These are phyloP conservation scores for Lecanicillium sp. DNA, from an alignment of 2,329 filamentous ascomycete genomes.

Conservation along the genomic window DNA sequence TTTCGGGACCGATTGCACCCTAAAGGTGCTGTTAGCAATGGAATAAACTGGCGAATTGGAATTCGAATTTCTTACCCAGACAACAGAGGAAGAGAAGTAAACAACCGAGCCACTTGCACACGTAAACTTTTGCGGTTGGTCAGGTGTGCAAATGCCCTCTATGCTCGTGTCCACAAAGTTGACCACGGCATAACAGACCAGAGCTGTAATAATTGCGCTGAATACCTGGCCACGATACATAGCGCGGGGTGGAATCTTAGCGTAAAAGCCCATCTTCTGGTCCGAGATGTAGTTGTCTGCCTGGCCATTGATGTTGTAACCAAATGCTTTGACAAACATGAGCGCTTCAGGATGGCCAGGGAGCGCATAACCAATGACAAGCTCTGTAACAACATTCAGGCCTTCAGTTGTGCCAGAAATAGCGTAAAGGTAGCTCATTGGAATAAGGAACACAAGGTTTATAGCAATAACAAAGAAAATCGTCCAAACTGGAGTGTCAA, in stretches of 20 bases:
- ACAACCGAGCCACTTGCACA: conserved; percentile 21
- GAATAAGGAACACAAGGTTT: conserved; percentile 30
- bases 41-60: background rate
- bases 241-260: conserved; percentile 22
- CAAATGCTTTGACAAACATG: conserved; percentile 53
- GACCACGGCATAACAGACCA: conserved; percentile 33
- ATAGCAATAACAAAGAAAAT: conserved; percentile 24
- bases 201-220: conserved; percentile 27
- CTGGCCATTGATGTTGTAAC: conserved; percentile 33
- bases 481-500: conserved; percentile 20
- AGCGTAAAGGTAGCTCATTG: conserved; percentile 30
- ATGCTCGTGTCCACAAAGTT: conserved; percentile 25
- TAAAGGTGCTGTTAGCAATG: background rate
- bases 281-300: conserved; percentile 29
- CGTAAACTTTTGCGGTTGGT: conserved; percentile 23
- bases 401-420: conserved; percentile 33
- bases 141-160: conserved; percentile 19
- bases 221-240: conserved; percentile 30
- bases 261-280: conserved; percentile 25
- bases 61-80: conserved; percentile 13
- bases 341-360: conserved; percentile 24
- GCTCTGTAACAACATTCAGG: conserved; percentile 41
- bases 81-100: conserved; percentile 24
- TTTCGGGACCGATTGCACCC: conserved; percentile 19
- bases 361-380: conserved; percentile 20